Evolutionary conservation across 2,329 filamentous ascomycete species (phyloP), one percentile per base, ranked within the genome.

Genomic region (Cordyceps javanica): DNA sequence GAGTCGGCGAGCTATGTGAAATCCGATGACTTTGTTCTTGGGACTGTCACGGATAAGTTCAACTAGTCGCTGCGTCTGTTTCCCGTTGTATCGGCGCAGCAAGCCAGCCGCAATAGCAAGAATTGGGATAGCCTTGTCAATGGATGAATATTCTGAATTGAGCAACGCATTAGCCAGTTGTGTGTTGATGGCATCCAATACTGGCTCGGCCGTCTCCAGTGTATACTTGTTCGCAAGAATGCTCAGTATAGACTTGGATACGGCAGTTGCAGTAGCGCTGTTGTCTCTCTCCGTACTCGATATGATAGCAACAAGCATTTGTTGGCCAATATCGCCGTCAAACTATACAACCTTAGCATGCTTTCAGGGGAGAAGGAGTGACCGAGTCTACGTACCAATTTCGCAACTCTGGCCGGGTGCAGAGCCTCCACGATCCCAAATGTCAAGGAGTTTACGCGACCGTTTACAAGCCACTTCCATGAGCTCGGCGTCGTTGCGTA

Each of bases 211-310:
- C 7, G 62, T 68, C 60, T 74, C 74, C 19, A 73, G 66, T 34
- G 71, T 71, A 63, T 74, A 72, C 60, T 78, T 80, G 63, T 80
- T 79, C 50, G 75, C 70, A 28, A 79, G 62, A 3, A 75, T 68
- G 2, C 72, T 70, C 11, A 78, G 65, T 11, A 78, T 72, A 0
- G 70, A 71, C 28, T 69, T 64, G 14, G 65, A 64, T 8, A 60
- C 49, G 9, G 57, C 57, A 10, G 51, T 56, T 8, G 65, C 63
- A 16, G 56, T 58, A 16, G 63, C 54, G 67, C 70, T 63, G 51
- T 59, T 68, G 61, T 62, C 64, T 60, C 36, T 62, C 62, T 26
- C 63, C 6, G 59, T 48, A 10, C 63, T 48, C n/a, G 63, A 42
- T 9, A 63, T 62, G 30, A 66, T 64, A 36, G 68, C 66, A 4